Evolutionary conservation across 2,329 filamentous ascomycete genomes (phyloP), one percentile per base, ranked within the genome.

Genomic region (Coniella lustricola): DNA sequence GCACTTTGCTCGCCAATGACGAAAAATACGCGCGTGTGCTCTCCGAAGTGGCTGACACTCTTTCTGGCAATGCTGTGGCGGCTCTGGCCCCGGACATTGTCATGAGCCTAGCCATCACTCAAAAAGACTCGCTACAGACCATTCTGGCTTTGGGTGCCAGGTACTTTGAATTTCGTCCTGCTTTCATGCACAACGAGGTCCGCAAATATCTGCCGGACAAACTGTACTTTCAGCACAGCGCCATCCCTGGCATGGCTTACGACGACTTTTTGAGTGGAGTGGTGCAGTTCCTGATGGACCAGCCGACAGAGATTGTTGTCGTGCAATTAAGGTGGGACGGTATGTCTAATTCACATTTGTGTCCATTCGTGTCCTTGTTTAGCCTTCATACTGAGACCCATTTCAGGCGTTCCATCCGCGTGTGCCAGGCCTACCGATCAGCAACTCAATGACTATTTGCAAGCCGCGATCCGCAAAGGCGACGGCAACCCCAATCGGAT

Each of bases 91-190:
- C 63, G 44, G 60, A 62, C 55, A 75, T 76, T 56, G 67, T 77
- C 55, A 63, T 64, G 48, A 70, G 69, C 7, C 64, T 76, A 2
- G 69, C 73, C 49, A 67, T 76, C 40, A 76, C 73, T 7, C 73
- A 76, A 44, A 77, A 77, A 53, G 72, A 76, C 53, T 60, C 57
- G 2, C 60, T 76, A 0, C 55, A 62, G 8, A 62, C 63, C 7
- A 70, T 76, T 39, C 64, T 77, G 43, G 59, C 59, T 34, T 64
- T 75, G 33, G 73, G 73, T 0, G 71, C 71, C 1, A 57, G 74
- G 3, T 76, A 76, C 59, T 76, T 76, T 46, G 74, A 76, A 58
- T 76, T 75, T 55, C 62, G 73, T 5, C 73, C 73, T 0, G 73
- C 73, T 0, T 68, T 71, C 49, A 67, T 72, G 44, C 71, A 74